A percentile compares a stretch with the other conserved stretches of the same genome.
phyloP scores from a whole-genome alignment of 176 grass and related monocot genomes.

The Oryza meyeriana region DNA sequence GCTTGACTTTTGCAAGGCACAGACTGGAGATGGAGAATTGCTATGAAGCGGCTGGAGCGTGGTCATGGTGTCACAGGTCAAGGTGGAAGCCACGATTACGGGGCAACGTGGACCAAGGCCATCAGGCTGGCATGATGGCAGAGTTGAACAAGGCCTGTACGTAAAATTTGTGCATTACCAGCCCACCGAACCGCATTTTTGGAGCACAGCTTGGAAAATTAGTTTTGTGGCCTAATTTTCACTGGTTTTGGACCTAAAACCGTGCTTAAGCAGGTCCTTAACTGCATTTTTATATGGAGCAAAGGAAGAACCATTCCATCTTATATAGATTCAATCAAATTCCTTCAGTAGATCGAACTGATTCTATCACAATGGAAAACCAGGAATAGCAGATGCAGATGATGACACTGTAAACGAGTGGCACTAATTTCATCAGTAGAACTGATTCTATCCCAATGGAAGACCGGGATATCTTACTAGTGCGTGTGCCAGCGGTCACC shows the following conservation, averaged over 20 bases:
- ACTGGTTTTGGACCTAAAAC: not conserved
- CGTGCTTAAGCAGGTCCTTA: not conserved
- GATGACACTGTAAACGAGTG: not conserved
- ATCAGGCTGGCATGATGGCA: not conserved
- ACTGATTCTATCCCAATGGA: not conserved
- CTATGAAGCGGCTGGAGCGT: not conserved
- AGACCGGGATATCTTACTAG: not conserved
- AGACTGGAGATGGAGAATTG: not conserved
- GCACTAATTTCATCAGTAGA: not conserved
- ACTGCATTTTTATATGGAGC: not conserved
- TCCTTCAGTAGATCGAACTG: not conserved
- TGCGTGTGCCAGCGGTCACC: too few species aligned
- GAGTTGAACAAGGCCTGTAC: not conserved
- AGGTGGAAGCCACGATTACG: not conserved
- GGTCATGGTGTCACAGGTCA: not conserved
- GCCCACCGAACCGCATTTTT: not conserved
- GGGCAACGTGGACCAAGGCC: not conserved
- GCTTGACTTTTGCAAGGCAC: not conserved
- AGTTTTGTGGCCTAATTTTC: not conserved
- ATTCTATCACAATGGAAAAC: not conserved
- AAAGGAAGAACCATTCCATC: not conserved
- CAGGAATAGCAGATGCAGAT: not conserved
- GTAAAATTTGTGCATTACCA: not conserved
- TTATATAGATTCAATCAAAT: not conserved
- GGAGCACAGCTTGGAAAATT: not conserved